Evolutionary conservation across 495 filamentous ascomycete genomes (phyloP).

Genomic region (Aspergillus coremiiformis): DNA sequence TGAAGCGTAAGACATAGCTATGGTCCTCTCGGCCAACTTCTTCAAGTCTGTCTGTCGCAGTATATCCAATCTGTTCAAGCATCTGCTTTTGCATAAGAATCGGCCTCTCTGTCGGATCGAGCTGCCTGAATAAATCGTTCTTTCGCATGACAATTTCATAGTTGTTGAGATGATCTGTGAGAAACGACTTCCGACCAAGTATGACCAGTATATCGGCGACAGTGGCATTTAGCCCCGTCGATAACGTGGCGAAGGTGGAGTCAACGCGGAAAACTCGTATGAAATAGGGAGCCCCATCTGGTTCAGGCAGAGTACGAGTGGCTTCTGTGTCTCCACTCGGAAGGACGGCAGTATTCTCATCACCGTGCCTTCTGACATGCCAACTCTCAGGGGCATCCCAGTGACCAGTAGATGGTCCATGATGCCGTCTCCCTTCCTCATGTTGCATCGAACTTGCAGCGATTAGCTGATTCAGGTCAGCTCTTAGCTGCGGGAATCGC

Average conservation of each 20-base stretch:
- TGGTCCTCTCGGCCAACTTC: slow-evolving; percentile 98
- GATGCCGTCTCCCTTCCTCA: slow-evolving; percentile 23
- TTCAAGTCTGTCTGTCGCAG: slow-evolving; percentile 77
- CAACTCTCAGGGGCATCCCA: slow-evolving; percentile 95
- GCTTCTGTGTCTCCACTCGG: slow-evolving; percentile 52
- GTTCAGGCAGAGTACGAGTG: slow-evolving; percentile 44
- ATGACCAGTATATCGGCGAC: slow-evolving; percentile 76
- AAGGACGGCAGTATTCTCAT: slow-evolving; percentile 54
- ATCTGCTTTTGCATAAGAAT: slow-evolving; percentile 89
- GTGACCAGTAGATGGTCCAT: slow-evolving; percentile 30
- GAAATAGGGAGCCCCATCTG: slow-evolving; percentile 66
- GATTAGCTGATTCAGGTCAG: slow-evolving; percentile 42
- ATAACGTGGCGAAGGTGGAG: slow-evolving; percentile 86
- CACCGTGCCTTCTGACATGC: slow-evolving; percentile 65
- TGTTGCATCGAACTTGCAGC: slow-evolving; percentile 43
- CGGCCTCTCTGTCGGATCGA: slow-evolving; percentile 71
- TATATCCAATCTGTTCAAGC: slow-evolving; percentile 87
- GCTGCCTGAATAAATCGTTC: slow-evolving; percentile 78
- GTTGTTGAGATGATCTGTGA: slow-evolving; percentile 81
- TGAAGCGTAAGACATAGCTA: slow-evolving; percentile 91
- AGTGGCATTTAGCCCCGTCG: slow-evolving; percentile 69
- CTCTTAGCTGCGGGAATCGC: slow-evolving; percentile 35
- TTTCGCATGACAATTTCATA: slow-evolving; percentile 94
- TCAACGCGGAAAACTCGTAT: slow-evolving; percentile 95
- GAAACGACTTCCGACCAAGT: slow-evolving; percentile 82